Conservation (phyloP, 169 alveolate species). For the Plasmodium coatneyi region DNA sequence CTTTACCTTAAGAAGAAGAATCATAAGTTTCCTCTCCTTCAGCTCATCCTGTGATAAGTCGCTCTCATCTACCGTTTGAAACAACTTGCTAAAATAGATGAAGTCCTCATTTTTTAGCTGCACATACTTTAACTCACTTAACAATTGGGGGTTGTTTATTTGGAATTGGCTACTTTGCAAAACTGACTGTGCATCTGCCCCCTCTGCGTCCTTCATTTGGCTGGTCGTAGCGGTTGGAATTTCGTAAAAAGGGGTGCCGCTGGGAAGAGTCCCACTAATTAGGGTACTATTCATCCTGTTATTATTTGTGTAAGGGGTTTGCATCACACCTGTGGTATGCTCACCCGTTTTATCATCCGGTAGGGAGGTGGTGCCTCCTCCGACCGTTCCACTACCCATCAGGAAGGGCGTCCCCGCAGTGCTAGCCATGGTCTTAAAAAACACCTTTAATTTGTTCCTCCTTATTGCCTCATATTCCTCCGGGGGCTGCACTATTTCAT, state of each 20-base stretch:
- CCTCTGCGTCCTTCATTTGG: not conserved
- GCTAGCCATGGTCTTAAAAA: slow-evolving; percentile 56
- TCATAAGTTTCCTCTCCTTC: slow-evolving; percentile 96
- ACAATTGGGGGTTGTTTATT: slow-evolving; percentile 58
- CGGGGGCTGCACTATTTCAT: slow-evolving; percentile 92
- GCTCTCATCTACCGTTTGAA: slow-evolving; percentile 93
- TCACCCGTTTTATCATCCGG: not conserved
- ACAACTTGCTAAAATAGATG: slow-evolving; percentile 89
- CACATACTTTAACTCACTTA: slow-evolving; percentile 80
- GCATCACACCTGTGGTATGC: not conserved
- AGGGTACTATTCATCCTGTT: slow-evolving; percentile 31
- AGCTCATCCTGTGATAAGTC: slow-evolving; percentile 95
- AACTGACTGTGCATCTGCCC: slow-evolving; percentile 35
- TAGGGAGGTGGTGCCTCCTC: not conserved
- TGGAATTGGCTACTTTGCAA: slow-evolving; percentile 73
- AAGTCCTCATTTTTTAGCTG: slow-evolving; percentile 94
- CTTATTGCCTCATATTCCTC: slow-evolving; percentile 88
- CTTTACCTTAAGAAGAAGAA: slow-evolving; percentile 95
- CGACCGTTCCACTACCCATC: slow-evolving; percentile 52
- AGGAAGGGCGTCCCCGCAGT: slow-evolving; percentile 1
- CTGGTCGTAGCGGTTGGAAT: not conserved
- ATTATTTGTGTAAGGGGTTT: not conserved
- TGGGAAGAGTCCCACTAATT: slow-evolving; percentile 33
- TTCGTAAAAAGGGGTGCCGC: slow-evolving; percentile 48
- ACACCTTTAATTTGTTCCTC: slow-evolving; percentile 70